These are phyloP conservation scores for Oryza glaberrima DNA, from an alignment of 176 grass and related monocot species.

Conservation along the genomic window DNA sequence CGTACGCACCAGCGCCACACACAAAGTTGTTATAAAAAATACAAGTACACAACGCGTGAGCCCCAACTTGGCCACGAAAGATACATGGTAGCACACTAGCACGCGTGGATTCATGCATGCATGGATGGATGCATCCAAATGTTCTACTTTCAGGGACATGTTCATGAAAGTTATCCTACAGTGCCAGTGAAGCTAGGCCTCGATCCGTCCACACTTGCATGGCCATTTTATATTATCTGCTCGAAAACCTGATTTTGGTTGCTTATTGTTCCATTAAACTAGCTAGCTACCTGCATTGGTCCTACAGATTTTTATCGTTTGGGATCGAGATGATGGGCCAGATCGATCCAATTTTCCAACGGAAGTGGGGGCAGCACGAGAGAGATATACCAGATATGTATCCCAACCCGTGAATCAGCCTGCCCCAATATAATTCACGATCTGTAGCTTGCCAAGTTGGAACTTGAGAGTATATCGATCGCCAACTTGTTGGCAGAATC, in stretches of 20 bases:
- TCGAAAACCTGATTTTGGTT: not conserved
- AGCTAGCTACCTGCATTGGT: not conserved
- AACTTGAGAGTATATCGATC: not conserved
- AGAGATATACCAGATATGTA: not conserved
- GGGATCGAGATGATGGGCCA: not conserved
- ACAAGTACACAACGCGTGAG: constrained; percentile 8
- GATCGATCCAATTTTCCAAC: not conserved
- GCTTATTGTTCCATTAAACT: not conserved
- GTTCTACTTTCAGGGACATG: not conserved
- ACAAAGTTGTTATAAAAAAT: not conserved
- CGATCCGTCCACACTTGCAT: not conserved
- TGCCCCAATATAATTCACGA: not conserved
- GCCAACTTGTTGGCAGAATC: constrained; percentile 1
- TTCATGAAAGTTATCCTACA: not conserved
- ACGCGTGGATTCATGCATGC: not conserved
- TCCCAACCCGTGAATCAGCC: constrained; percentile 33
- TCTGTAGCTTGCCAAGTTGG: not conserved
- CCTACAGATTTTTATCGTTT: not conserved
- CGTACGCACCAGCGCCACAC: not conserved
- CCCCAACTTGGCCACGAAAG: constrained; percentile 18
- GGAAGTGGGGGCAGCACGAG: not conserved
- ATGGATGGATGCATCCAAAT: not conserved
- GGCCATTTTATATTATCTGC: not conserved
- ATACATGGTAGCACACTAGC: not conserved
- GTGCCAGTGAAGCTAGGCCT: not conserved